Evolutionary conservation across 2,329 filamentous ascomycete genomes (phyloP), one percentile per base, ranked within the genome.

Genomic region (Alternaria brassicicola): DNA sequence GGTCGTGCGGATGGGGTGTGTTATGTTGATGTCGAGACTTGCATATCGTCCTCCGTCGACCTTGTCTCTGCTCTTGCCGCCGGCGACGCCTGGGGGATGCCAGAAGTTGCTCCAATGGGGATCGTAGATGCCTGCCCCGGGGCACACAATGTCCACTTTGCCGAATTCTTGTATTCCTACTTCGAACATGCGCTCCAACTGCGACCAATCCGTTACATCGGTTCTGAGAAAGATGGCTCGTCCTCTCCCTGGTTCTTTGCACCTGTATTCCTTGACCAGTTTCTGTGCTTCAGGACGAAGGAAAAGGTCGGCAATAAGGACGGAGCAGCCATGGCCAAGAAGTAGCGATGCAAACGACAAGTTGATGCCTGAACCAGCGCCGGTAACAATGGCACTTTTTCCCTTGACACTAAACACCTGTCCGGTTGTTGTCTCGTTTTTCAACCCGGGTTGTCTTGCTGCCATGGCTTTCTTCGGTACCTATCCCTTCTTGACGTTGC

Each of bases 101-200:
- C 80, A 83, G 71, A 83, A 83, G 66, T 81, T 82, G 54, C 70
- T 76, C 69, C 76, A 81, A 52, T 78, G 71, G 0, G 81, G 80
- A 52, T 84, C 82, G 71, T 78, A 83, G 25, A 83, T 72, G 6
- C 82, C 81, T 3, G 81, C 82, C 17, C 81, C 81, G 0, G 82
- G 81, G 51, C 80, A 82, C 13, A 82, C 78, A 41, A 84, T 78
- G 55, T 84, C 81, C 4, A 79, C 66, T 19, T 66, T 69, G 3
- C 72, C 71, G 51, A 79, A 79, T 46, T 71, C 65, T 19, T 56
- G 39, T 17, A 60, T 56, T 1, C 71, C 73, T 2, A 65, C 63
- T 9, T 61, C 56, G 62, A 80, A 78, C 62, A 78, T 73, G 51
- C 39, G 43, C 6, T 68, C 59, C 4, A 80, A 67, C 17, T 77